A percentile compares a stretch with the other conserved stretches of the same genome.
phyloP scores from a whole-genome alignment of 306 rosid species.

The Senna siamea region DNA sequence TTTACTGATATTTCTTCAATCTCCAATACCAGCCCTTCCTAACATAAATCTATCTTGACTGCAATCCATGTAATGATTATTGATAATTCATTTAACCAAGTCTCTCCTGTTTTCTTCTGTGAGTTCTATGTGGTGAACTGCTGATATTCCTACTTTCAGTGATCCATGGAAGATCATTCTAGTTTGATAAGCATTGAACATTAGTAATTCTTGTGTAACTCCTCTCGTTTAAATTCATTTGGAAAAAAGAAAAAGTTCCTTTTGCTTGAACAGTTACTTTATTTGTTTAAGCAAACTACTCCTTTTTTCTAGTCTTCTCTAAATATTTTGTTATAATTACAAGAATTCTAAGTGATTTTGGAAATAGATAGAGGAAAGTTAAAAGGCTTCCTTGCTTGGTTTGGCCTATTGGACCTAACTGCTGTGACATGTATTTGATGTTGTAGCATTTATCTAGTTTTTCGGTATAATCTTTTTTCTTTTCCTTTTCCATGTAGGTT shows the following conservation, averaged over 20 bases:
- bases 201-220: constrained; percentile 21
- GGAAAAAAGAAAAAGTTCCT: constrained; percentile 24
- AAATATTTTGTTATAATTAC: constrained; percentile 7
- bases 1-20: constrained; percentile 22
- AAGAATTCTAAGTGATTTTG: constrained; percentile 34
- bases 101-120: neutral
- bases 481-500: constrained; percentile 14
- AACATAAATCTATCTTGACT: neutral
- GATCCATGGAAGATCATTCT: constrained; percentile 3
- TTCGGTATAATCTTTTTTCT: neutral
- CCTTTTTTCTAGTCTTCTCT: constrained; percentile 15
- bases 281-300: constrained; percentile 26
- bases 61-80: constrained; percentile 27
- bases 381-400: constrained; percentile 12
- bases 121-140: neutral
- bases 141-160: constrained; percentile 22
- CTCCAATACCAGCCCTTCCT: neutral
- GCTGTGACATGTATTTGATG: constrained; percentile 1
- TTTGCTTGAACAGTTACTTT: constrained; percentile 29
- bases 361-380: constrained; percentile 15
- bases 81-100: constrained; percentile 25
- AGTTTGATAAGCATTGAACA: constrained; percentile 24
- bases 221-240: constrained; percentile 15
- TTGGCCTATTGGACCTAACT: constrained; percentile 10
- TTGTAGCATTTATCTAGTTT: neutral